Base-by-base conservation (phyloP, 1,284 basidiomycete genomes). In the Ceratobasidium sp. region DNA sequence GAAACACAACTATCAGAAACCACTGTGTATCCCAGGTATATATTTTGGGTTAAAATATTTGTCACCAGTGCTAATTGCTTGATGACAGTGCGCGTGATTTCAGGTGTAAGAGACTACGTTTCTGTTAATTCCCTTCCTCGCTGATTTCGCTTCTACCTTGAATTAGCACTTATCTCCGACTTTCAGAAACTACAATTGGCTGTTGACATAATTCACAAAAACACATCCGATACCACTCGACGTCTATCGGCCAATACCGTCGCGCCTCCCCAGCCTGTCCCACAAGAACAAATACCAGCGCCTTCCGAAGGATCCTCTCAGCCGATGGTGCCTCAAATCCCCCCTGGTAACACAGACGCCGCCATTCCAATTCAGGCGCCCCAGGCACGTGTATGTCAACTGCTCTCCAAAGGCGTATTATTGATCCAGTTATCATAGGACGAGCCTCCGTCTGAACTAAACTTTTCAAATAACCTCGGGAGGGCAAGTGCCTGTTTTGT, bases 1-100 rank as follows among this genome's bases (percentile, higher is more conserved):
- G 60, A 64, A 34, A 35, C 45, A 15, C 60, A 64, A 25, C 25
- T 64, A 34, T 40, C 47, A 17, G 20, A 25, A 5, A 50, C 27
- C 4, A 25, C 20, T 50, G 6, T 29, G n/a, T 15, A 4, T 29
- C 27, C 49, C 20, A 15, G 49, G 49, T 50, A 27, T 15, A 25
- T 6, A 3, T 25, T 25, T 50, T 50, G 27, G 2, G 15, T 25
- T 25, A 25, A 8, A 25, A 3, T 45, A 4, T 45, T 15, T 22
- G 22, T 17, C 3, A 17, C 43, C 17, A 15, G 17, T 45, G 17
- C 22, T 22, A 45, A 5, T 45, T 15, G 17, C 43, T 22, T 17
- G n/a, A n/a, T n/a, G n/a, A n/a, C n/a, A n/a, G n/a, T n/a, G n/a
- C 38, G 38, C 38, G 17, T 40, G 38, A 40, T 40, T 40, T 40